Conservation (phyloP, 768 basidiomycete genomes). For the Trametopsis cervina region DNA sequence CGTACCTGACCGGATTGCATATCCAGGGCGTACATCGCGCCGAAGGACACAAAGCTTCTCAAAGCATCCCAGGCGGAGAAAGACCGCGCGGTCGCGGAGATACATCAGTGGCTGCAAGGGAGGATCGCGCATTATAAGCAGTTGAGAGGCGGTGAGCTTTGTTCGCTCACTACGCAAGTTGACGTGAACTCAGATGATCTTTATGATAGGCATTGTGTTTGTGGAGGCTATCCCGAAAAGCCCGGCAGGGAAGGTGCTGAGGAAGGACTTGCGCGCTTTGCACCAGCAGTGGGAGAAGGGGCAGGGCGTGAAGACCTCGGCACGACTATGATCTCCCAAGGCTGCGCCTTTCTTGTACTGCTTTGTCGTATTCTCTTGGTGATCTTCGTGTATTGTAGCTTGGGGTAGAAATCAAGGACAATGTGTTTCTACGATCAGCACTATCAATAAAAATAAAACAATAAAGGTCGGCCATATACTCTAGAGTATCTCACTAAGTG, state of each 20-base stretch:
- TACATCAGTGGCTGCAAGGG: slow-evolving; percentile 58
- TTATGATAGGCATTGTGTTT: slow-evolving; percentile 1
- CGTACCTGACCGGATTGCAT: neutral
- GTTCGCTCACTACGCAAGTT: slow-evolving; percentile 11
- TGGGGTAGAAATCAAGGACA: no score
- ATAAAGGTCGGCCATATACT: no score
- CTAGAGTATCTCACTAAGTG: no score
- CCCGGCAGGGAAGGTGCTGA: slow-evolving; percentile 81
- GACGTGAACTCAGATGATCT: slow-evolving; percentile 9
- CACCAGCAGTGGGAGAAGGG: slow-evolving; percentile 17
- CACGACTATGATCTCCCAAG: slow-evolving; percentile 2
- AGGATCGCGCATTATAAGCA: slow-evolving; percentile 71
- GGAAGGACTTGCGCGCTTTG: slow-evolving; percentile 63
- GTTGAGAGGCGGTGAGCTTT: slow-evolving; percentile 61
- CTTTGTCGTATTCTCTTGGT: no score
- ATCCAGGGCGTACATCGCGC: slow-evolving; percentile 11
- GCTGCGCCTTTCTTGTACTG: no score
- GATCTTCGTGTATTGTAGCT: no score
- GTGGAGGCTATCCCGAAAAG: slow-evolving; percentile 28
- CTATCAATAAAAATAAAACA: no score
- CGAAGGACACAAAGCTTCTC: slow-evolving; percentile 7
- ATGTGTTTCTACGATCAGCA: no score
- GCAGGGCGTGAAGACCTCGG: neutral
- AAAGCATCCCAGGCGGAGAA: slow-evolving; percentile 27
- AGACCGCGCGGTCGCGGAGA: slow-evolving; percentile 35